These are phyloP conservation scores for Solanum tacnaense DNA, from an alignment of 257 asterid genomes.

Conservation along the genomic window DNA sequence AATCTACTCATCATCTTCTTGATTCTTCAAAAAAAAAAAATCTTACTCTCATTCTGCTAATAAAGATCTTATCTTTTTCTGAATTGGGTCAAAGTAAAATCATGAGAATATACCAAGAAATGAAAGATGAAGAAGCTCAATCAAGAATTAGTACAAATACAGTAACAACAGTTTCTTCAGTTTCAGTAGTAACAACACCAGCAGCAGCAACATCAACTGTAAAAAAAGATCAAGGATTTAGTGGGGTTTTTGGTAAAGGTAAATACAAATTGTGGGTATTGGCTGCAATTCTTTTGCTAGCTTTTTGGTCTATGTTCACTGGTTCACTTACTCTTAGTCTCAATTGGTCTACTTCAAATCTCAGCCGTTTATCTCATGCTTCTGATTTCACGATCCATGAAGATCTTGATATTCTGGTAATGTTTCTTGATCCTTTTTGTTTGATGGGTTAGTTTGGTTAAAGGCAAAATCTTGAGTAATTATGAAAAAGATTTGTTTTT, in stretches of 20 bases:
- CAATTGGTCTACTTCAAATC: constrained; percentile 62
- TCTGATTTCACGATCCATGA: constrained; percentile 44
- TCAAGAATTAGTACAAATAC: constrained; percentile 22
- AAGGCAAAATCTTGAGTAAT: background rate
- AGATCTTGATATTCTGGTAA: constrained; percentile 87
- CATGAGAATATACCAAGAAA: constrained; percentile 13
- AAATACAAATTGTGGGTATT: constrained; percentile 89
- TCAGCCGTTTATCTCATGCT: constrained; percentile 32
- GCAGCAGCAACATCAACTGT: background rate
- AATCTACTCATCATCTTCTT: background rate
- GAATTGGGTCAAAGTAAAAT: background rate
- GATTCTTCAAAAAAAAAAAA: background rate
- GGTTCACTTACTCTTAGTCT: constrained; percentile 86
- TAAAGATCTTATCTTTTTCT: background rate
- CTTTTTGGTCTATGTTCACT: constrained; percentile 91
- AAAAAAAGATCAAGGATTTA: constrained; percentile 41
- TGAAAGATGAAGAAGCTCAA: constrained; percentile 73
- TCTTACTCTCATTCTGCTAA: no score
- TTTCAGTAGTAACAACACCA: background rate
- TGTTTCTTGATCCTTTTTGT: background rate
- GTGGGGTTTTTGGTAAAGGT: constrained; percentile 56
- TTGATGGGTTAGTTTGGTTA: background rate
- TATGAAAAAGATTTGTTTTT: background rate
- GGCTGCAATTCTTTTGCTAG: constrained; percentile 62
- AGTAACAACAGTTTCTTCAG: background rate